Percentiles rank a stretch among this genome's conserved stretches.
phyloP scores from a whole-genome alignment of 1,284 basidiomycete species.

The Vanrija sp. region DNA sequence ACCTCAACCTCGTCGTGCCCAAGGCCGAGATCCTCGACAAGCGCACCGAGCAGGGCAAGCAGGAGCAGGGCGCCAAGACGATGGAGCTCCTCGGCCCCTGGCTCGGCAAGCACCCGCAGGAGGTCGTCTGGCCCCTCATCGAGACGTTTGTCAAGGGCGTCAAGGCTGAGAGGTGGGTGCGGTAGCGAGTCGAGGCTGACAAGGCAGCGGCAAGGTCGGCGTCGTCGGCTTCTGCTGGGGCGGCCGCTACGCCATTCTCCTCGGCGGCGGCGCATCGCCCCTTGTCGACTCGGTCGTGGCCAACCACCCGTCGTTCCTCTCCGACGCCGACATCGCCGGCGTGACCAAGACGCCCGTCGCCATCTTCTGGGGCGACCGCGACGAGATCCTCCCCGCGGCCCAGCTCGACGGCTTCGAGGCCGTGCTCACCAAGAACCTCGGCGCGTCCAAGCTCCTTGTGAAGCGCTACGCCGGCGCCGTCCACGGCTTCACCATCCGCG shows the following conservation, averaged over 20 bases:
- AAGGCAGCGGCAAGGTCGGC: conserved; percentile 33
- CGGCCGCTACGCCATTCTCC: conserved; percentile 26
- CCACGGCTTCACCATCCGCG: conserved; percentile 60
- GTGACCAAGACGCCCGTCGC: conserved; percentile 37
- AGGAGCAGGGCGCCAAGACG: conserved; percentile 28
- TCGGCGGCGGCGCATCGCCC: conserved; percentile 61
- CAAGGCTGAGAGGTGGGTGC: conserved; percentile 34
- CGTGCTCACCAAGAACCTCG: conserved; percentile 57
- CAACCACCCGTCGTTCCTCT: conserved; percentile 53
- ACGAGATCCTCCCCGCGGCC: conserved; percentile 31
- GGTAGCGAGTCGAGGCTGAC: conserved; percentile 1
- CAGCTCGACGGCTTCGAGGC: conserved; percentile 38
- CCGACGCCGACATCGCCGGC: conserved; percentile 58
- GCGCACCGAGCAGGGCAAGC: conserved; percentile 42
- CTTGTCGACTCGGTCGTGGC: conserved; percentile 62
- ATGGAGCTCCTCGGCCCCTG: conserved; percentile 31
- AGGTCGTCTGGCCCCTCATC: conserved; percentile 37
- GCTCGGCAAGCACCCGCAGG: conserved; percentile 38
- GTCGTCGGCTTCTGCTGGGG: conserved; percentile 32
- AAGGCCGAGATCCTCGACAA: conserved; percentile 27
- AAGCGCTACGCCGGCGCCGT: conserved; percentile 56
- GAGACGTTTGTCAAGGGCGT: conserved; percentile 40
- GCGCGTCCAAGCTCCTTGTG: conserved; percentile 56
- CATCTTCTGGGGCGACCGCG: conserved; percentile 41
- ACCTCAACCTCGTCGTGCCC: conserved; percentile 45